Percentiles rank a stretch among this genome's conserved stretches.
phyloP scores from a whole-genome alignment of 2,329 filamentous ascomycete species.

The Paradendryphiella salina region DNA sequence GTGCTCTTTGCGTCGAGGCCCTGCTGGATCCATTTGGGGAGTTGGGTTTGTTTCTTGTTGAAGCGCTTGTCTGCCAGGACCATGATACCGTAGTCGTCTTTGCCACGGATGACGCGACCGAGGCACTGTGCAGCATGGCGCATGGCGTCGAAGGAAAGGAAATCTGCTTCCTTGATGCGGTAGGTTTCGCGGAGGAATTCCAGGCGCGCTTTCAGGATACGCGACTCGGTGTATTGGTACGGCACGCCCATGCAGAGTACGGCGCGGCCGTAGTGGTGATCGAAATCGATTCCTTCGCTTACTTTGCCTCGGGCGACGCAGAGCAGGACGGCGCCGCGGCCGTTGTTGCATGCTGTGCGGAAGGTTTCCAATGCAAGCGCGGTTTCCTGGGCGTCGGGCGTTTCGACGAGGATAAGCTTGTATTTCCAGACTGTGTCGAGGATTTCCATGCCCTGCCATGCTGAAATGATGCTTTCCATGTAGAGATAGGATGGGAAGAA shows the following conservation, averaged over 20 bases:
- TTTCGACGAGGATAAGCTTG: conserved; percentile 97
- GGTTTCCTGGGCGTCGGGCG: conserved; percentile 95
- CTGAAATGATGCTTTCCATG: conserved; percentile 98
- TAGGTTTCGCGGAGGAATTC: conserved; percentile 98
- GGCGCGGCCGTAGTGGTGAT: conserved; percentile 95
- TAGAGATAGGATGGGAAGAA: conserved; percentile 99
- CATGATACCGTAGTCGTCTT: conserved; percentile 99
- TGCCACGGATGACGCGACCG: conserved; percentile 89
- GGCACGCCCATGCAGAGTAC: conserved; percentile 96
- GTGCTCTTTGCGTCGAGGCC: conserved; percentile 81
- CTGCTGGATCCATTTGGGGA: conserved; percentile 96
- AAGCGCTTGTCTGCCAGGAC: conserved; percentile 93
- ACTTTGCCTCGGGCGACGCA: conserved; percentile 98
- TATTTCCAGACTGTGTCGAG: conserved; percentile 98
- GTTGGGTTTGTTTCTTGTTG: conserved; percentile 83
- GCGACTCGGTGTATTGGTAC: conserved; percentile 97
- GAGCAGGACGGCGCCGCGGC: conserved; percentile 86
- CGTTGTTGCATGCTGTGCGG: conserved; percentile 95
- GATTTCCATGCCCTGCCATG: conserved; percentile 99
- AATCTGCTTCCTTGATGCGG: conserved; percentile 94
- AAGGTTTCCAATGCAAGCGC: conserved; percentile 95
- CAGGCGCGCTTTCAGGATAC: conserved; percentile 91
- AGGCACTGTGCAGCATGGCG: conserved; percentile 97
- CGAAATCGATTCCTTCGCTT: conserved; percentile 97
- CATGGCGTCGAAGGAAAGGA: conserved; percentile 98